Conservation (phyloP, 164 flowering plant genomes). For the Kingdonia uniflora region DNA sequence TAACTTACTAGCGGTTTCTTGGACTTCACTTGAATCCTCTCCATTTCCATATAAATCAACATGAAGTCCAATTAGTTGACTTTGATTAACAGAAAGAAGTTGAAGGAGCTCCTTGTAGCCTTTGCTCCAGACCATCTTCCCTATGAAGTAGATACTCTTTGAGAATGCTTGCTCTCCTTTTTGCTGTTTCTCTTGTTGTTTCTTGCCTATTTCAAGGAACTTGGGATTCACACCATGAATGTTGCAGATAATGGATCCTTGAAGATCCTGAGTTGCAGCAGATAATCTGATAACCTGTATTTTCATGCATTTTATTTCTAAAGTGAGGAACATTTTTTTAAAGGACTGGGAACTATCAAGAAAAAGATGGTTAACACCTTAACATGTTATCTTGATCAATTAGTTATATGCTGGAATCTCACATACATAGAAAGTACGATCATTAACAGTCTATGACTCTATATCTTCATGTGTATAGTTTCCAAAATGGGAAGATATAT, state of each 20-base stretch:
- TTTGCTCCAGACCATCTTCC: constrained; percentile 97
- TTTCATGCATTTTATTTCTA: constrained; percentile 2
- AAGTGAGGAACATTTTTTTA: too few relatives aligned
- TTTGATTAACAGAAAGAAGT: constrained; percentile 58
- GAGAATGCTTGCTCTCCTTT: constrained; percentile 40
- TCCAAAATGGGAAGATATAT: too few relatives aligned
- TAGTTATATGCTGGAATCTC: too few relatives aligned
- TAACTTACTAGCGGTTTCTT: constrained; percentile 60
- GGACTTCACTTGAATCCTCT: constrained; percentile 69
- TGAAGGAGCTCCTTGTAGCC: constrained; percentile 83
- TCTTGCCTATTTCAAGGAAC: constrained; percentile 76
- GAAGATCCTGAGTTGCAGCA: constrained; percentile 93
- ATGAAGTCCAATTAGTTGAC: constrained; percentile 58
- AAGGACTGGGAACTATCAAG: too few relatives aligned
- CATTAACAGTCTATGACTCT: too few relatives aligned
- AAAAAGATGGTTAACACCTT: too few relatives aligned
- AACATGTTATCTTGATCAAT: too few relatives aligned
- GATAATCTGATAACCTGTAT: constrained; percentile 85
- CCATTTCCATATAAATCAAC: constrained; percentile 87
- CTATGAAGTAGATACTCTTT: constrained; percentile 84
- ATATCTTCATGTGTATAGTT: too few relatives aligned
- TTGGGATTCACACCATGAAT: constrained; percentile 96
- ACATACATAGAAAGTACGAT: too few relatives aligned
- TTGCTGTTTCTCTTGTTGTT: constrained; percentile 43
- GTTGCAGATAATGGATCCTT: constrained; percentile 78